These are phyloP conservation scores for Westerdykella ornata DNA, from an alignment of 2,329 filamentous ascomycete species.

Conservation along the genomic window DNA sequence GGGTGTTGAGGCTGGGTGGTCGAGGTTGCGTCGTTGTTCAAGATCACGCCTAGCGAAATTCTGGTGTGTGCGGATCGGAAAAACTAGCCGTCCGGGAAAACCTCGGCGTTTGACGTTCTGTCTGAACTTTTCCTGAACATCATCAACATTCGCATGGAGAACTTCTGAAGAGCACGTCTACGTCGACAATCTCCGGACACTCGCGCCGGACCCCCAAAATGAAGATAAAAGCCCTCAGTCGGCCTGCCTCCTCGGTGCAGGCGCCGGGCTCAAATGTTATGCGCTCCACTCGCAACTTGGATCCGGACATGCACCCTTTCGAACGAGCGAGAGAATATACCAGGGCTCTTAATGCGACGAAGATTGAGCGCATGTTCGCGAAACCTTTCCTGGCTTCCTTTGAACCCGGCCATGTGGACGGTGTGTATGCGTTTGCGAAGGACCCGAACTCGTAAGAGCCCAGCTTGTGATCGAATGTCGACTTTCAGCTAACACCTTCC, in stretches of 20 bases:
- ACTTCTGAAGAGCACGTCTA: background rate
- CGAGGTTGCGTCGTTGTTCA: constrained; percentile 14
- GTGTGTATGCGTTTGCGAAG: constrained; percentile 49
- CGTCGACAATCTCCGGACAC: background rate
- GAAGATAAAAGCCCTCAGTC: constrained; percentile 55
- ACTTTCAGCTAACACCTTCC: background rate
- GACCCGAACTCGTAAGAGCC: constrained; percentile 38
- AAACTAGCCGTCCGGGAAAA: constrained; percentile 8
- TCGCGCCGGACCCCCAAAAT: constrained; percentile 18
- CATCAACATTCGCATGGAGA: background rate
- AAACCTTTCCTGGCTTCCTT: constrained; percentile 80
- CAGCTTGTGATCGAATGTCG: background rate
- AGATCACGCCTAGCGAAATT: constrained; percentile 6
- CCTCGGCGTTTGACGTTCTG: constrained; percentile 1
- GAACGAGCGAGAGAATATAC: constrained; percentile 84
- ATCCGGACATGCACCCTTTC: constrained; percentile 82
- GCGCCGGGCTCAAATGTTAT: constrained; percentile 59
- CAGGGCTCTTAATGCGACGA: constrained; percentile 73
- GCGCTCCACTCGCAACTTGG: constrained; percentile 63
- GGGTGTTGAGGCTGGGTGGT: constrained; percentile 27
- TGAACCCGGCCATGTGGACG: constrained; percentile 86
- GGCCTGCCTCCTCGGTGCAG: constrained; percentile 58
- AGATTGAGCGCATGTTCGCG: constrained; percentile 88
- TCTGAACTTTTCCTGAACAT: background rate
- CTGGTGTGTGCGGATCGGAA: constrained; percentile 22